These are phyloP conservation scores for Neurospora pannonica DNA, from an alignment of 495 filamentous ascomycete species.

Conservation along the genomic window DNA sequence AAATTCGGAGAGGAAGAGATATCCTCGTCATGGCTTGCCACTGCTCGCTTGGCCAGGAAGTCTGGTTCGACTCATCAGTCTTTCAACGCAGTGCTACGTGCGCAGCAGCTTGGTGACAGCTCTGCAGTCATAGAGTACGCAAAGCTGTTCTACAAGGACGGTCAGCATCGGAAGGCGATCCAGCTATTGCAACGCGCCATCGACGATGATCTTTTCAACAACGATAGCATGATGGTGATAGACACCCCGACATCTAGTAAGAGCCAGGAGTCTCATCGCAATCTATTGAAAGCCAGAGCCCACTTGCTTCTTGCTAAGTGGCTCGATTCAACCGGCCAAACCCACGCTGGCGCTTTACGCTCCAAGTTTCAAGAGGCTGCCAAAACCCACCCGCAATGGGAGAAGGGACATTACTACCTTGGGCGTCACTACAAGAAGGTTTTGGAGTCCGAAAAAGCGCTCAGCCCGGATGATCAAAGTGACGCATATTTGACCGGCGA, in stretches of 20 bases:
- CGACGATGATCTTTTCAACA: slow-evolving; percentile 55
- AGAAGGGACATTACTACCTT: slow-evolving; percentile 94
- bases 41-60: slow-evolving; percentile 78
- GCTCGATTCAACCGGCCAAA: slow-evolving; percentile 88
- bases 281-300: slow-evolving; percentile 52
- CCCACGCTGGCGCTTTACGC: slow-evolving; percentile 65
- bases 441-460: slow-evolving; percentile 73
- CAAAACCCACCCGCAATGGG: slow-evolving; percentile 60
- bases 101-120: slow-evolving; percentile 69
- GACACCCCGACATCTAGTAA: slow-evolving; percentile 37
- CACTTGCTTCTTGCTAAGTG: slow-evolving; percentile 90
- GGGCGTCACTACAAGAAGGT: slow-evolving; percentile 97
- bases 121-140: slow-evolving; percentile 90
- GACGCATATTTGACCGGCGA: slow-evolving; percentile 60
- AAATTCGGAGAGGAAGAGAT: slow-evolving; percentile 55
- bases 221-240: slow-evolving; percentile 20
- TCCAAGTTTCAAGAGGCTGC: slow-evolving; percentile 69
- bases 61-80: slow-evolving; percentile 70
- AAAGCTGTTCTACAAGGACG: slow-evolving; percentile 86
- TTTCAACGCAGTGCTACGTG: slow-evolving; percentile 87
- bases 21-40: slow-evolving; percentile 77
- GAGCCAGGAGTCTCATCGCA: slow-evolving; percentile 37
- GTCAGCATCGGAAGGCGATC: slow-evolving; percentile 90
- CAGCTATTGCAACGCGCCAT: slow-evolving; percentile 81
- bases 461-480: slow-evolving; percentile 55